Conservation (phyloP, 2,329 filamentous ascomycete genomes). For the Clarireedia homoeocarpa region DNA sequence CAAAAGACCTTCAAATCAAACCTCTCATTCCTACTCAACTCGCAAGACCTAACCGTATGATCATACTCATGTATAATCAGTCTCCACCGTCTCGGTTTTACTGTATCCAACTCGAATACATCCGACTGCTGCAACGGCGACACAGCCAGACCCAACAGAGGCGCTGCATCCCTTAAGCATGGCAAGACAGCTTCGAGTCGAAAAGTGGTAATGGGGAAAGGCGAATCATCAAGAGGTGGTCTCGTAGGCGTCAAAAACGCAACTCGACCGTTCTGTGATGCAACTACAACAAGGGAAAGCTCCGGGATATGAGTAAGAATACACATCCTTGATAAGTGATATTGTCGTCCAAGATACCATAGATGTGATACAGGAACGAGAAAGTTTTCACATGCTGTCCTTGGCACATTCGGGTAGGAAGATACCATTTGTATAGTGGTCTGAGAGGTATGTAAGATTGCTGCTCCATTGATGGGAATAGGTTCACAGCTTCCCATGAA, state of each 20-base stretch:
- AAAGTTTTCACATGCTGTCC: constrained; percentile 13
- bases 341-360: not conserved
- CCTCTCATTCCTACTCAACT: constrained; percentile 42
- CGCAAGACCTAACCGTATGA: constrained; percentile 62
- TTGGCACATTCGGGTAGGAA: constrained; percentile 7
- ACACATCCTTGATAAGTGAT: constrained; percentile 40
- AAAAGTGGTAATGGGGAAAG: constrained; percentile 29
- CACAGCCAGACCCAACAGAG: constrained; percentile 60
- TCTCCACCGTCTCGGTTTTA: constrained; percentile 47
- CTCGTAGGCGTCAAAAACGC: constrained; percentile 53
- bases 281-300: constrained; percentile 60
- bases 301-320: constrained; percentile 60
- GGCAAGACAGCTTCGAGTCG: constrained; percentile 48
- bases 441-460: constrained; percentile 13
- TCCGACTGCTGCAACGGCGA: constrained; percentile 49
- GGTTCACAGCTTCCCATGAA: not conserved
- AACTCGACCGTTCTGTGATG: constrained; percentile 58
- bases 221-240: constrained; percentile 23
- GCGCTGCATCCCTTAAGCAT: constrained; percentile 18
- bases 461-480: not conserved
- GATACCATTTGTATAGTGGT: constrained; percentile 16
- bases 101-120: constrained; percentile 19
- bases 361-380: not conserved
- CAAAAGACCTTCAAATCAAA: constrained; percentile 23
- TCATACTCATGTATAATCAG: constrained; percentile 66